Evolutionary conservation across 164 flowering plant genomes (phyloP).

Genomic region (Tinospora cordifolia): DNA sequence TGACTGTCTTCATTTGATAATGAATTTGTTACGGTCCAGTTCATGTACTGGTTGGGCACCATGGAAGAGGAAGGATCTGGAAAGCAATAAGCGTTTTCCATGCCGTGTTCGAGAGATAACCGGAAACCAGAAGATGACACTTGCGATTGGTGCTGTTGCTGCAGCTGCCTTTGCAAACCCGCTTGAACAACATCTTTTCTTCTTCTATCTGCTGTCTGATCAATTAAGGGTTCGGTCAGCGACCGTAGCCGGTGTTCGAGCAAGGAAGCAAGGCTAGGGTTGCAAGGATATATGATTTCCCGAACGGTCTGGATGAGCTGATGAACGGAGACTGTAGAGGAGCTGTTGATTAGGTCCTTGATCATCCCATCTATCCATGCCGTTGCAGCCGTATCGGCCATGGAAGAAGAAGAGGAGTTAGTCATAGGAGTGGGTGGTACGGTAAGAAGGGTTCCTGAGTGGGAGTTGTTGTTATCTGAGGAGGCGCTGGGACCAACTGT

Average conservation of each 20-base stretch:
- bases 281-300: slow-evolving; percentile 86
- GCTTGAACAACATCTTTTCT: slow-evolving; percentile 20
- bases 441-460: neutral
- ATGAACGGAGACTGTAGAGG: slow-evolving; percentile 57
- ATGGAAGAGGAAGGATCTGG: slow-evolving; percentile 16
- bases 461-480: too few relatives aligned
- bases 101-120: slow-evolving; percentile 21
- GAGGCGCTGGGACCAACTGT: neutral
- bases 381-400: slow-evolving; percentile 38
- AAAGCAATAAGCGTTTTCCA: slow-evolving; percentile 11
- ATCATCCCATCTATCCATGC: slow-evolving; percentile 87
- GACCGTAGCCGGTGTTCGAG: slow-evolving; percentile 75
- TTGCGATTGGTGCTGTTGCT: slow-evolving; percentile 16
- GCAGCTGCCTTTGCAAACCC: slow-evolving; percentile 12
- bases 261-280: slow-evolving; percentile 66
- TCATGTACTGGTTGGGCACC: slow-evolving; percentile 19
- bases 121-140: slow-evolving; percentile 24
- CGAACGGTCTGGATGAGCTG: slow-evolving; percentile 91
- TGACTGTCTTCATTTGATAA: slow-evolving; percentile 12
- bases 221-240: slow-evolving; percentile 32
- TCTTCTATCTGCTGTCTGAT: slow-evolving; percentile 19
- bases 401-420: neutral
- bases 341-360: slow-evolving; percentile 63
- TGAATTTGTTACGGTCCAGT: slow-evolving; percentile 24
- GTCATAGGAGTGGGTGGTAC: too few relatives aligned